Percentiles rank a stretch among this genome's conserved stretches.
These are phyloP conservation scores for Diutina sp. DNA, from an alignment of 1,139 yeast species.

Conservation along the genomic window DNA sequence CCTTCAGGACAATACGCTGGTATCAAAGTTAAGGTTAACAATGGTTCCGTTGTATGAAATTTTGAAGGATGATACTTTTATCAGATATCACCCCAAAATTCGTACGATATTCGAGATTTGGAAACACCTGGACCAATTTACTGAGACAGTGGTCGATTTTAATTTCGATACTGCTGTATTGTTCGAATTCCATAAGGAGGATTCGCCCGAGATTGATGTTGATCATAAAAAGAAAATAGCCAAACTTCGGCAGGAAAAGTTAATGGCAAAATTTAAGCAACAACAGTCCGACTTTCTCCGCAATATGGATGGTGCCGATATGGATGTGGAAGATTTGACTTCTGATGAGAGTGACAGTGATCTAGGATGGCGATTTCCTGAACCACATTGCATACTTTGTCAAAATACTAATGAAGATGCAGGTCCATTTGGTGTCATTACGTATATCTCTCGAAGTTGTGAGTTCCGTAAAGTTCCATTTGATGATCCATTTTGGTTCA, in stretches of 20 bases:
- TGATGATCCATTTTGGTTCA: constrained; percentile 50
- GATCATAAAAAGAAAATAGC: constrained; percentile 61
- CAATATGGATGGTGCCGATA: constrained; percentile 21
- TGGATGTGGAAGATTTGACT: constrained; percentile 21
- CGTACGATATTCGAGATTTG: constrained; percentile 32
- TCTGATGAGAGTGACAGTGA: constrained; percentile 9
- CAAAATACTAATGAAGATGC: constrained; percentile 65
- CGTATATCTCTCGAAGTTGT: constrained; percentile 45
- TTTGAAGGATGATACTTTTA: constrained; percentile 25
- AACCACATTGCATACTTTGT: constrained; percentile 75
- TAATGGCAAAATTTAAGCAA: constrained; percentile 65
- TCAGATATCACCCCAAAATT: constrained; percentile 35
- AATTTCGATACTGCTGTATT: neutral
- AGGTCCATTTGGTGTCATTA: constrained; percentile 67
- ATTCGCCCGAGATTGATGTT: constrained; percentile 25
- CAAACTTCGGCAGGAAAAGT: constrained; percentile 54
- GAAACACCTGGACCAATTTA: neutral
- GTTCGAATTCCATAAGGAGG: neutral
- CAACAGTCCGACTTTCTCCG: constrained; percentile 66
- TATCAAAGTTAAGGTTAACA: constrained; percentile 48
- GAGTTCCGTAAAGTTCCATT: constrained; percentile 56
- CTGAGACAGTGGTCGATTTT: neutral
- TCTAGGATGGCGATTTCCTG: constrained; percentile 60
- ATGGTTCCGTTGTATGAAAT: constrained; percentile 33
- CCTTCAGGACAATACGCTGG: constrained; percentile 29